phyloP scores from a whole-genome alignment of 2,329 filamentous ascomycete species.

The Sarocladium strictum region DNA sequence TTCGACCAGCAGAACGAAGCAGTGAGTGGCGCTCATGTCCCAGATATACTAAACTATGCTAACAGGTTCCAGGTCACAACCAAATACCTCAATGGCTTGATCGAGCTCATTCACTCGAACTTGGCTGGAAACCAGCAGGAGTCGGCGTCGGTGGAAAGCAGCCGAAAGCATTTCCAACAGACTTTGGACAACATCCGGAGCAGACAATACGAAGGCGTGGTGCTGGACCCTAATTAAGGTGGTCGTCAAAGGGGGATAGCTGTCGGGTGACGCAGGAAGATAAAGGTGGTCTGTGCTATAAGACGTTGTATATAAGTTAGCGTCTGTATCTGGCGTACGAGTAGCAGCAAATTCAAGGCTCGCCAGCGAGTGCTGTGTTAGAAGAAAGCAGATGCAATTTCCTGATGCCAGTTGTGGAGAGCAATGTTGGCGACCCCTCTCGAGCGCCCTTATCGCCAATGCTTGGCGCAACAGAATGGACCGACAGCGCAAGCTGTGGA shows the following conservation, averaged over 20 bases:
- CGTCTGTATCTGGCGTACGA: conserved; percentile 2
- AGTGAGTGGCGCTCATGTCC: conserved; percentile 37
- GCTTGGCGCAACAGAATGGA: conserved; percentile 2
- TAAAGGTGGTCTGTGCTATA: conserved; percentile 5
- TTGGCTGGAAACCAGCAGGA: conserved; percentile 79
- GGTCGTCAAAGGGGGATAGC: no score
- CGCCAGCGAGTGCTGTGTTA: neutral
- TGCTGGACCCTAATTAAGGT: conserved; percentile 53
- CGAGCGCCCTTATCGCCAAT: neutral
- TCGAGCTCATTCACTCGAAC: conserved; percentile 97
- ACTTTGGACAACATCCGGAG: conserved; percentile 91
- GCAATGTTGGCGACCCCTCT: neutral
- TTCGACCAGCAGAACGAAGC: conserved; percentile 99
- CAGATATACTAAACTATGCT: neutral
- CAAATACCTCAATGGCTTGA: conserved; percentile 95
- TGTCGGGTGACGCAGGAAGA: neutral
- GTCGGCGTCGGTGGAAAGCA: conserved; percentile 76
- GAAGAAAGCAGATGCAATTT: neutral
- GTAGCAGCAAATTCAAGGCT: neutral
- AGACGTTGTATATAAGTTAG: conserved; percentile 8
- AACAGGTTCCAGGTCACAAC: conserved; percentile 64
- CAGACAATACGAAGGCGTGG: conserved; percentile 87
- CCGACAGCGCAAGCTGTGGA: neutral
- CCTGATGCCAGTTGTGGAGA: neutral
- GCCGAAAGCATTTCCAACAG: conserved; percentile 88